Conservation (phyloP, 495 filamentous ascomycete genomes). For the Hypoxylon lienhwacheense region DNA sequence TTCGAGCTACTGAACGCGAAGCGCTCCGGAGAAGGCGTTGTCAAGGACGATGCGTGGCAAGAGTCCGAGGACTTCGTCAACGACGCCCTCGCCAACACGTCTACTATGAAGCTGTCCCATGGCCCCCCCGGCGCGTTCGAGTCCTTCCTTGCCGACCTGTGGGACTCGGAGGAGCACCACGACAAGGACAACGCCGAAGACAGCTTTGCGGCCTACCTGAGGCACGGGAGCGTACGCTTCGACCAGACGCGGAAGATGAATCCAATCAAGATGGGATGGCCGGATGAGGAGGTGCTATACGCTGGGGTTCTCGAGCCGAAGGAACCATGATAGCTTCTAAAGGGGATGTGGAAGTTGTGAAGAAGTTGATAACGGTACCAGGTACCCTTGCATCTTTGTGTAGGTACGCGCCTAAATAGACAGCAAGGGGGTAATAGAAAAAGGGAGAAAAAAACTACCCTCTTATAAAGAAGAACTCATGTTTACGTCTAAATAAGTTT, state of each 20-base stretch:
- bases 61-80: conserved; percentile 36
- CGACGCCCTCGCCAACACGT: conserved; percentile 32
- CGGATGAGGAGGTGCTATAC: conserved; percentile 29
- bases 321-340: no score
- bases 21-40: conserved; percentile 21
- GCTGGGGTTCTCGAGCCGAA: conserved; percentile 31
- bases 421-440: no score
- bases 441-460: no score
- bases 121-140: conserved; percentile 30
- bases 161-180: conserved; percentile 39
- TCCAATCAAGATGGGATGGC: conserved; percentile 30
- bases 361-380: no score
- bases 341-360: no score
- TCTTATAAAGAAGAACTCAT: no score
- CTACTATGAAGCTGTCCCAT: conserved; percentile 39
- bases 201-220: conserved; percentile 44
- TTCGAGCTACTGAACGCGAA: conserved; percentile 35
- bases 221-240: conserved; percentile 42
- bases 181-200: conserved; percentile 36
- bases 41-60: conserved; percentile 33
- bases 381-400: no score
- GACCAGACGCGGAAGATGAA: conserved; percentile 38
- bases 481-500: no score
- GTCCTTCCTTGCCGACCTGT: conserved; percentile 37
- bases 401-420: no score